Evolutionary conservation across 331 rosid genomes (phyloP), one percentile per base, ranked within the genome.

Genomic region (Quercus tomentella): DNA sequence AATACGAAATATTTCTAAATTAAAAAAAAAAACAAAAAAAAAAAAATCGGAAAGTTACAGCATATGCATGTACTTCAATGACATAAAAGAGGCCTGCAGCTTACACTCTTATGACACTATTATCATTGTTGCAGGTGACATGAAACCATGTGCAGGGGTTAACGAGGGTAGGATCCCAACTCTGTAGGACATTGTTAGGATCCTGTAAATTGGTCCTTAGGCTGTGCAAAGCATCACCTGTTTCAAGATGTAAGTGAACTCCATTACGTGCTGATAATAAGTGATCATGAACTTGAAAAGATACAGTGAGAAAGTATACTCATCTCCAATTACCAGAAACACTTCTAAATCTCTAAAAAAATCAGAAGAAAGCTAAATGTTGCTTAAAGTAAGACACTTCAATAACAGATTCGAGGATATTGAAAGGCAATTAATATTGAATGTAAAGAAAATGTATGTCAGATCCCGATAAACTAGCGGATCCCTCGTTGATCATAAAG

Each of bases 81-180:
- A 76, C 68, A 85, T 60, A 67, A 56, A 67, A 75, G 52, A 49
- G 79, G 66, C 66, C 79, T 77, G 77, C 76, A 49, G 60, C 96
- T 82, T 88, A 95, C 99, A 95, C 99, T 89, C 99, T 85, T 66
- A 95, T 93, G 84, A 95, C 99, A 68, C 99, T 95, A 73, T 95
- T 95, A 75, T 95, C 99, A 83, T 95, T 95, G 89, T 93, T 95
- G 89, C 99, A 95, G 22, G 99, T 95, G 70, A 95, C 99, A 74
- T 95, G 99, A 85, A 95, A 95, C 99, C 99, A 95, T 60, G 99
- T 95, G 76, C 99, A 95, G 1, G 99, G 99, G 85, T 95, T 95
- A 73, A 95, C 99, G 56, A 93, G 99, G 12, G 99, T 95, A 67
- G 99, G 99, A 87, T 95, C 99, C 99, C 99, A 95, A 87, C 99